Base-by-base conservation (phyloP, 1,139 yeast genomes). In the Nakaseomyces bracarensis region DNA sequence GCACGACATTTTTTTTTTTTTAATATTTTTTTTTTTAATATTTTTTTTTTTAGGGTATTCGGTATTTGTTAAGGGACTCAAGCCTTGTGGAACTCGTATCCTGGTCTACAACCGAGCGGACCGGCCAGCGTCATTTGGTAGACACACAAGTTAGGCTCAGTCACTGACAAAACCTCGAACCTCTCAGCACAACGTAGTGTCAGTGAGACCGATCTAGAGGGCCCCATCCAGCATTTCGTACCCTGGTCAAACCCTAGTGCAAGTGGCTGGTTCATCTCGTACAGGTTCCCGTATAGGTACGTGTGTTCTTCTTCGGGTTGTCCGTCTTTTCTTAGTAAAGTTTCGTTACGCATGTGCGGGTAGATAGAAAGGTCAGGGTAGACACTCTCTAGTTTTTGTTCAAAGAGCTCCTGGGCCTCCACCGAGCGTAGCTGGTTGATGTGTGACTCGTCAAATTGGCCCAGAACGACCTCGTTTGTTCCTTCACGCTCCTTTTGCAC, bases 181-280 rank as follows among this genome's bases (percentile, higher is more conserved):
- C 74, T 67, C 2, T 67, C 65, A 1, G 95, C 95, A 64, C 99
- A 93, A 16, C 68, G 67, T 46, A 91, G 60, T 21, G 70, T 69
- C 3, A 85, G 79, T 9, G 64, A 65, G 0, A 87, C 89, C 27
- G 81, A 73, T 58, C 99, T 75, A 22, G 68, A 62, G 3, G 97
- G 97, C 0, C 98, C 98, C 59, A 87, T 85, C 96, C 98, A 91
- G 63, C 99, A 93, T 56, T 72, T 73, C 40, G 79, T 79, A n/a
- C 99, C 99, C 26, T 69, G 61, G 4, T 61, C 67, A 57, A 69
- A 89, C 22, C 64, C 62, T 15, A 79, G 61, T 9, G 60, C 64
- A 31, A 72, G 49, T 8, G 65, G 65, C 43, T 55, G 61, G 35
- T 56, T 62, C 14, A 56, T 46, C 11, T 55, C 52, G 13, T 54